A percentile compares a stretch with the other conserved stretches of the same genome.
phyloP scores from a whole-genome alignment of 148 eudicot genomes.

The Fagopyrum homotropicum region DNA sequence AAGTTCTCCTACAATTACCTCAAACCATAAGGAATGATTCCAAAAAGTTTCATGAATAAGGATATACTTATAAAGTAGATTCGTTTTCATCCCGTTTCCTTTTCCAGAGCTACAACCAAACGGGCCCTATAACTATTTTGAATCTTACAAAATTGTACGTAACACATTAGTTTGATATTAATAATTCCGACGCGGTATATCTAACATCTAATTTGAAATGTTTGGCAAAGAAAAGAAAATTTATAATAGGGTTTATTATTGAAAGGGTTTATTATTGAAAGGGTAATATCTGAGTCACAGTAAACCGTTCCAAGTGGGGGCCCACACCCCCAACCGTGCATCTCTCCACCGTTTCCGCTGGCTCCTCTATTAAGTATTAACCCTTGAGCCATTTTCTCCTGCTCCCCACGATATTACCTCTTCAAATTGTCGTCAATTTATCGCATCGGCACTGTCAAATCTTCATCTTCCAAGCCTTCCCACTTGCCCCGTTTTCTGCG shows the following conservation, averaged over 20 bases:
- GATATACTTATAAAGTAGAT: too few relatives aligned
- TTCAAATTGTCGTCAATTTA: background rate
- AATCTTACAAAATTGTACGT: too few relatives aligned
- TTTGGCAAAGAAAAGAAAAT: background rate
- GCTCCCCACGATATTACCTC: background rate
- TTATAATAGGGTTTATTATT: background rate
- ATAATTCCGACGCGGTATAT: too few relatives aligned
- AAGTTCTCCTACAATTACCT: too few relatives aligned
- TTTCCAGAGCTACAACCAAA: too few relatives aligned
- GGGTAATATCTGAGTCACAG: background rate
- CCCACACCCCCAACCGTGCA: slow-evolving; percentile 11
- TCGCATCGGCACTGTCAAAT: slow-evolving; percentile 12
- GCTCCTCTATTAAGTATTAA: background rate
- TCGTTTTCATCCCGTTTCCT: too few relatives aligned
- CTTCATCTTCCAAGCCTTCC: background rate
- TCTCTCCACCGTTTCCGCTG: slow-evolving; percentile 7
- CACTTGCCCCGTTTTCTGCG: slow-evolving; percentile 12
- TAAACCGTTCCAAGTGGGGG: slow-evolving; percentile 3
- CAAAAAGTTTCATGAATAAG: too few relatives aligned
- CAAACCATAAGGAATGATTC: too few relatives aligned
- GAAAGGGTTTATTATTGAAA: background rate
- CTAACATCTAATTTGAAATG: too few relatives aligned
- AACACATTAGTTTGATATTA: too few relatives aligned
- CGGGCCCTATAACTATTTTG: too few relatives aligned
- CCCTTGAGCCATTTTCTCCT: background rate